Conservation (phyloP, 1,284 basidiomycete genomes). For the Trichosporon coremiiforme region DNA sequence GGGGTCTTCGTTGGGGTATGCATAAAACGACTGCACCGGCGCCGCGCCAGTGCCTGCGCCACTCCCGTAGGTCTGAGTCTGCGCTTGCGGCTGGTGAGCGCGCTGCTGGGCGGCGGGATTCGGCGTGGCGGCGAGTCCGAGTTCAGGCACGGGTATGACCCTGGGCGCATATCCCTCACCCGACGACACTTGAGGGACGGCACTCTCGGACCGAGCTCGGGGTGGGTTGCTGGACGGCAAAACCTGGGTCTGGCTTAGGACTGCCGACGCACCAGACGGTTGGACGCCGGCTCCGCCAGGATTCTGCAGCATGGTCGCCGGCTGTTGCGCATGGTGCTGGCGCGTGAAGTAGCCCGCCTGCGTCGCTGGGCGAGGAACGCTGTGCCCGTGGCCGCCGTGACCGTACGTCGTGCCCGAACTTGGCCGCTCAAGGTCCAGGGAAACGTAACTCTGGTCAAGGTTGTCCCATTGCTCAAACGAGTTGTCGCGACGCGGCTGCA, state of each 20-base stretch:
- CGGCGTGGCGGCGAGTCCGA: slow-evolving; percentile 11
- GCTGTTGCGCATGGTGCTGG: not conserved
- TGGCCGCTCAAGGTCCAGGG: slow-evolving; percentile 1
- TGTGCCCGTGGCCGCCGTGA: not conserved
- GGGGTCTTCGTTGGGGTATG: not conserved
- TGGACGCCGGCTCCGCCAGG: not conserved
- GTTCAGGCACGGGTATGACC: slow-evolving; percentile 10
- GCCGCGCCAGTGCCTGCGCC: not conserved
- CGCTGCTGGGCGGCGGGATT: not conserved
- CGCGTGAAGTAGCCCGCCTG: slow-evolving; percentile 4
- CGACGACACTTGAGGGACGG: not conserved
- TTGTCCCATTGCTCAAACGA: slow-evolving; percentile 8
- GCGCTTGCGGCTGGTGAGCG: not conserved
- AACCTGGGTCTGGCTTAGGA: not conserved
- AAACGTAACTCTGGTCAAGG: slow-evolving; percentile 6
- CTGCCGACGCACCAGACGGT: not conserved
- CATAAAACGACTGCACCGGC: not conserved
- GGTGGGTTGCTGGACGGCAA: not conserved
- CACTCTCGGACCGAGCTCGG: slow-evolving; percentile 14
- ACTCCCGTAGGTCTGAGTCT: not conserved
- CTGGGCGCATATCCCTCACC: slow-evolving; percentile 11
- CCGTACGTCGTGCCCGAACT: not conserved
- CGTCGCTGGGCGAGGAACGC: not conserved
- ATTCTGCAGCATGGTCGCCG: slow-evolving; percentile 1
- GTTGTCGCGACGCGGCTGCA: slow-evolving; percentile 4